Evolutionary conservation across 768 basidiomycete genomes (phyloP), one percentile per base, ranked within the genome.

Genomic region (Boletus rex-veris): DNA sequence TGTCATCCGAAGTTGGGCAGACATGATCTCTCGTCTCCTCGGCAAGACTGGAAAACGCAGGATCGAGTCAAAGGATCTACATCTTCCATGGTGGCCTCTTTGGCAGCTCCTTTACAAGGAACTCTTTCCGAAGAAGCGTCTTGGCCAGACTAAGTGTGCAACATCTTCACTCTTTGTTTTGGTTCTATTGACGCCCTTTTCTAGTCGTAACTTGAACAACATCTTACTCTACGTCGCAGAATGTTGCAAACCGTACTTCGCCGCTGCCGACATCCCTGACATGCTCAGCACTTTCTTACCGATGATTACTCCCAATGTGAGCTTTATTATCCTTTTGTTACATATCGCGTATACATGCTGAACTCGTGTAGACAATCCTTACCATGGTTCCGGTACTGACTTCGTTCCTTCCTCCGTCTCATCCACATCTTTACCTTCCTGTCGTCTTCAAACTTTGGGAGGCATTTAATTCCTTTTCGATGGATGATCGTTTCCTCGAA

Each of bases 221-320:
- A 84, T 90, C 35, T 70, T 87, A 45, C 72, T 92, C 18, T 88
- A 82, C 61, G 78, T 91, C 33, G 88, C 89, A 6, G 87, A 89
- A 58, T 78, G 80, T 57, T 84, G 83, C 69, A 84, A 79, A 58
- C 74, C 79, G n/a, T 91, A 89, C 69, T 92, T 81, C 61, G 75
- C 85, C 21, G 69, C 83, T 0, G 65, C 64, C 39, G 85, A 89
- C 59, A 85, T 92, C 43, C 79, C 80, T 35, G 71, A 74, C 12
- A 92, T 92, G 86, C 76, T 92, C 6, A 71, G 77, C 45, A 80
- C 77, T 4, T 90, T 92, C 63, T 60, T 92, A 16, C 88, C 90
- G 2, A 72, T 84, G 40, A 61, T 88, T 38, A 91, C 88, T 14
- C 78, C 83, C 65, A 80, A 88, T 51, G 90, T 91, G 61, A 53